These are phyloP conservation scores for Gaillardinia entomophila DNA, from an alignment of 805 yeast species.

Conservation along the genomic window DNA sequence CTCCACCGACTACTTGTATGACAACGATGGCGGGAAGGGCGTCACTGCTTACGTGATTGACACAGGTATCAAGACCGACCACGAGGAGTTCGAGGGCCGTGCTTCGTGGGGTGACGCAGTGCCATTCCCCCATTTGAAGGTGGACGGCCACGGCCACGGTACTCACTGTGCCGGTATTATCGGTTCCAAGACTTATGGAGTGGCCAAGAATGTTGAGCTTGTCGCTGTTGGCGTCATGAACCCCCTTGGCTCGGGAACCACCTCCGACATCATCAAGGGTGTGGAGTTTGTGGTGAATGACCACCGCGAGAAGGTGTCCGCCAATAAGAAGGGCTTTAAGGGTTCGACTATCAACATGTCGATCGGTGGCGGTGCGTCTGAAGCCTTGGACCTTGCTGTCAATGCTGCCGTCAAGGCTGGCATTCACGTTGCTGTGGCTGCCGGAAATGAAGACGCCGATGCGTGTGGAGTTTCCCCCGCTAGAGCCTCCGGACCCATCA, in stretches of 20 bases:
- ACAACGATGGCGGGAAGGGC: slow-evolving; percentile 38
- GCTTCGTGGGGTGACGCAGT: slow-evolving; percentile 52
- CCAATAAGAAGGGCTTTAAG: slow-evolving; percentile 64
- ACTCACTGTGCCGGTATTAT: slow-evolving; percentile 90
- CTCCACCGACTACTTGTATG: slow-evolving; percentile 34
- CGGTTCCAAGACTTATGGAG: slow-evolving; percentile 77
- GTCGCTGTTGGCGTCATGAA: slow-evolving; percentile 40
- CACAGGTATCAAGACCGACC: slow-evolving; percentile 66
- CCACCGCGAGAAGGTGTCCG: slow-evolving; percentile 34
- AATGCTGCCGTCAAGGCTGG: slow-evolving; percentile 73
- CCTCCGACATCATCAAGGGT: slow-evolving; percentile 39
- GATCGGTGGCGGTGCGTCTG: slow-evolving; percentile 67
- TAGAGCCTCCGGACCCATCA: slow-evolving; percentile 61
- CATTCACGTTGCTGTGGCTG: slow-evolving; percentile 69
- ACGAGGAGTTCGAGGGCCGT: slow-evolving; percentile 61
- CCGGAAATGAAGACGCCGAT: slow-evolving; percentile 74
- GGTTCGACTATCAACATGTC: slow-evolving; percentile 70
- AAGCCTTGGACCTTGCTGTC: slow-evolving; percentile 68
- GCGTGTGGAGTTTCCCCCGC: slow-evolving; percentile 90
- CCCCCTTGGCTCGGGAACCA: slow-evolving; percentile 32
- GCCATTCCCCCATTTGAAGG: slow-evolving; percentile 33
- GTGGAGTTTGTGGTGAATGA: slow-evolving; percentile 41
- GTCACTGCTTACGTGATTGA: slow-evolving; percentile 77
- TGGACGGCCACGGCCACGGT: slow-evolving; percentile 81
- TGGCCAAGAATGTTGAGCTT: slow-evolving; percentile 53